A percentile compares a stretch with the other conserved stretches of the same genome.
Evolutionary conservation across 2,329 filamentous ascomycete species (phyloP).

Genomic region (Clarireedia paspali): DNA sequence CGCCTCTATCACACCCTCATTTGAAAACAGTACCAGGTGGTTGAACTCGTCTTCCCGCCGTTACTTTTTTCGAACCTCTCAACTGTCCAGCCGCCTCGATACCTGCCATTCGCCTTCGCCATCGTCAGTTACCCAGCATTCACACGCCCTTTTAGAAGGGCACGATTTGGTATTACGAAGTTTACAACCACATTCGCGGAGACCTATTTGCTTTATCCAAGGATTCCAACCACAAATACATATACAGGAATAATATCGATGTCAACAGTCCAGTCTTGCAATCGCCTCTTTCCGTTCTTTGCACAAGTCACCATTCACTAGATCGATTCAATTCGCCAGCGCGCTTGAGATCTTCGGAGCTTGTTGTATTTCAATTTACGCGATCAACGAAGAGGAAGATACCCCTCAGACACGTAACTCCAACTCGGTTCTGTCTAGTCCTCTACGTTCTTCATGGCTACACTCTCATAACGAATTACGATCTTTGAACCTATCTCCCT

Average conservation of each 20-base stretch:
- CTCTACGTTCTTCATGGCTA: slow-evolving; percentile 25
- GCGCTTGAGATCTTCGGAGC: too few relatives aligned
- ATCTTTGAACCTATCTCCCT: slow-evolving; percentile 12
- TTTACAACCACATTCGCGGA: not conserved
- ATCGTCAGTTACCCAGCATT: not conserved
- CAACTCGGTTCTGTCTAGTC: not conserved
- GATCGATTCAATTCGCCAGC: too few relatives aligned
- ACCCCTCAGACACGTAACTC: not conserved
- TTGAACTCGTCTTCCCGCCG: not conserved
- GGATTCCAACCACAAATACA: not conserved
- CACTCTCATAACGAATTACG: slow-evolving; percentile 19
- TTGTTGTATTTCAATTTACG: not conserved
- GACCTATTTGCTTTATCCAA: slow-evolving; percentile 1
- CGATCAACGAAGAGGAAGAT: not conserved
- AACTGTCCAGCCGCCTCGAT: not conserved
- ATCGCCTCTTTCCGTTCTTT: too few relatives aligned
- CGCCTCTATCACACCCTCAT: not conserved
- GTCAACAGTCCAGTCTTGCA: not conserved
- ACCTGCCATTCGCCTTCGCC: not conserved
- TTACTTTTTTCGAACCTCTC: not conserved
- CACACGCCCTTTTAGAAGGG: not conserved
- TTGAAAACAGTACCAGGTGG: not conserved
- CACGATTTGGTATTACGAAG: not conserved
- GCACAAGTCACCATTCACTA: too few relatives aligned
- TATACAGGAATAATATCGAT: slow-evolving; percentile 4